These are phyloP conservation scores for Claviceps sp. DNA, from an alignment of 2,329 filamentous ascomycete genomes.

Conservation along the genomic window DNA sequence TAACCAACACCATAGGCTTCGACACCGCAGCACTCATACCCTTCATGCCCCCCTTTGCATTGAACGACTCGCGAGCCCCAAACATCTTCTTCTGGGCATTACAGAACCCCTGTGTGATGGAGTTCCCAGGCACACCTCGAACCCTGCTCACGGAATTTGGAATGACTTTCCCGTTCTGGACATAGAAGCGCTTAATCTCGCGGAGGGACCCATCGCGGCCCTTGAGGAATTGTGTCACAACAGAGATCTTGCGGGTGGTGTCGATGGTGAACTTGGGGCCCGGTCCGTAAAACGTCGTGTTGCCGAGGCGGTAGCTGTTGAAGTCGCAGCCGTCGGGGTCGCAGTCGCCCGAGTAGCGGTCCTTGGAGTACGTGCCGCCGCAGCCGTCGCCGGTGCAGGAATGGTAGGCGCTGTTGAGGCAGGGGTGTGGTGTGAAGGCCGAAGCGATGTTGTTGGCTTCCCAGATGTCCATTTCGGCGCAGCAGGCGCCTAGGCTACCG, in stretches of 20 bases:
- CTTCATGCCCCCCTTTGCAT: conserved; percentile 40
- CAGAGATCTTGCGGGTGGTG: conserved; percentile 45
- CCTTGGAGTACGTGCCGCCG: conserved; percentile 35
- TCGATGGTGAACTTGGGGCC: conserved; percentile 40
- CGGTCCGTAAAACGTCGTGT: conserved; percentile 48
- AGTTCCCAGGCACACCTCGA: conserved; percentile 25
- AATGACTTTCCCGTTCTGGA: conserved; percentile 47
- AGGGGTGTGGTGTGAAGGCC: conserved; percentile 54
- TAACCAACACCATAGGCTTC: conserved; percentile 32
- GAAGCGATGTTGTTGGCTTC: conserved; percentile 54
- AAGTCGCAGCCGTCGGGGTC: conserved; percentile 60
- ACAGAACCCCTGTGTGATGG: conserved; percentile 46
- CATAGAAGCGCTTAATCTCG: conserved; percentile 52
- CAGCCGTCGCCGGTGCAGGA: conserved; percentile 38
- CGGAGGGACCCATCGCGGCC: conserved; percentile 36
- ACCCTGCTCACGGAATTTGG: conserved; percentile 12
- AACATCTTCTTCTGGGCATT: conserved; percentile 42
- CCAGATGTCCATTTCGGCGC: conserved; percentile 49
- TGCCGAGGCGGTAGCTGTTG: conserved; percentile 54
- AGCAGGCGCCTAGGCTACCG: conserved; percentile 42
- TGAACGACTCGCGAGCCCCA: conserved; percentile 40
- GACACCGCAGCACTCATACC: conserved; percentile 36
- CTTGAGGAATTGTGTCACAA: conserved; percentile 51
- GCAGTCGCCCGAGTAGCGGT: conserved; percentile 49
- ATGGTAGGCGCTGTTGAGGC: conserved; percentile 33